Conservation (phyloP, 176 grass and related monocot species). For the Dactylis glomerata region DNA sequence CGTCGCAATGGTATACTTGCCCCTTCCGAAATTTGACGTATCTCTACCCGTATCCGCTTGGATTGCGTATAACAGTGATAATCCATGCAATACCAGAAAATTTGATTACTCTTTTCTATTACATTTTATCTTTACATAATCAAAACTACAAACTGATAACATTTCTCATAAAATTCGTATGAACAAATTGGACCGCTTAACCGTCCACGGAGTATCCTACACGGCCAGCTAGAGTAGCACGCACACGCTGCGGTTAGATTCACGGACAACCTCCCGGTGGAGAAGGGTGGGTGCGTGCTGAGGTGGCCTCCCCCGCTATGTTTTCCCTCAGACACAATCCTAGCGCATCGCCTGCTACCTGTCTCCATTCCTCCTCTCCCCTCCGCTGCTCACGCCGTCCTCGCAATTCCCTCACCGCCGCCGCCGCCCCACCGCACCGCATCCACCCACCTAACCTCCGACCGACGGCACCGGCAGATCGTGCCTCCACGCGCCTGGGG, state of each 20-base stretch:
- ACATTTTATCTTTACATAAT: too few species aligned
- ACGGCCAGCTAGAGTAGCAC: neutral
- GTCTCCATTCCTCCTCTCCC: neutral
- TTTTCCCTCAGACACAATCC: neutral
- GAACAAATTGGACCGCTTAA: neutral
- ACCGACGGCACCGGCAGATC: neutral
- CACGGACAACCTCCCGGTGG: neutral
- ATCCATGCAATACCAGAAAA: too few species aligned
- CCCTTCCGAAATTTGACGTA: too few species aligned
- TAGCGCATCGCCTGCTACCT: neutral
- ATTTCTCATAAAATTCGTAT: too few species aligned
- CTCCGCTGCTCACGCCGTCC: neutral
- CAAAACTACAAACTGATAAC: too few species aligned
- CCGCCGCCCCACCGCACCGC: constrained; percentile 4
- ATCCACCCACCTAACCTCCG: neutral
- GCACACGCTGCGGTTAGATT: neutral
- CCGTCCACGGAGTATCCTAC: neutral
- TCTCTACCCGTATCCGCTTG: too few species aligned
- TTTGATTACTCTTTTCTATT: too few species aligned
- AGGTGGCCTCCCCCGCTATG: constrained; percentile 21
- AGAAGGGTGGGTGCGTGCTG: neutral
- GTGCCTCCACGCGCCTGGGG: neutral
- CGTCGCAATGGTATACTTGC: too few species aligned
- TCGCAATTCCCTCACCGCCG: neutral
- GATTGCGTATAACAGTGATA: too few species aligned